Evolutionary conservation across 768 basidiomycete species (phyloP), one percentile per base, ranked within the genome.

Genomic region (Panellus pusillus): DNA sequence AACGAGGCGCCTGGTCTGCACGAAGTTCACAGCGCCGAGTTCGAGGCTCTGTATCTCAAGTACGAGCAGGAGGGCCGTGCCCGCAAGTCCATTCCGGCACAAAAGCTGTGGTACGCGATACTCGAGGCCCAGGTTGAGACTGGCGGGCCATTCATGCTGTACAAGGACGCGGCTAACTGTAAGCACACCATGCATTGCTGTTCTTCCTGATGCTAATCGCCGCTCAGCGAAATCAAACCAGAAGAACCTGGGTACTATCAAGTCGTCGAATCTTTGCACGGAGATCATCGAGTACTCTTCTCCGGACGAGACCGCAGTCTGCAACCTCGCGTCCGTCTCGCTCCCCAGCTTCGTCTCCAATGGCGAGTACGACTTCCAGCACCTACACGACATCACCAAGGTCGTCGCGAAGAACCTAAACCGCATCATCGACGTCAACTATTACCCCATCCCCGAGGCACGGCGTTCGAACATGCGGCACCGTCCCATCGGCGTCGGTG

Each of bases 21-120:
- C 58, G 97, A 99, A 52, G 91, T 93, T 14, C 86, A 91, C 73
- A 86, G 93, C 24, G 87, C 83, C 37, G 93, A 95, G 67, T 98
- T 98, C 60, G 93, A 95, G 65, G 81, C 77, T 1, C 74, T 96
- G 20, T 97, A 89, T 68, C 83, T 84, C 65, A 82, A 79, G 57
- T 98, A 98, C 65, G 96, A 98, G 74, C 80, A 78, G 52, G 94
- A 95, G 68, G 94, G 94, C 17, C 86, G 91, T 27, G 88, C 87
- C 3, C 85, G 87, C 64, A 90, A 88, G 77, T 80, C 82, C 14
- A 74, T 99, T 60, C 86, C 92, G 39, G 97, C 97, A 4, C 97
- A 98, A 71, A 98, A 98, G 74, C 82, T 99, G 37, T 99, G 97
- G 96, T 98, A 97, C 68, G 94, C 94, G 27, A 86, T 98, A 62